These are phyloP conservation scores for Candida pseudoviswanathii DNA, from an alignment of 1,139 yeast genomes.

Conservation along the genomic window DNA sequence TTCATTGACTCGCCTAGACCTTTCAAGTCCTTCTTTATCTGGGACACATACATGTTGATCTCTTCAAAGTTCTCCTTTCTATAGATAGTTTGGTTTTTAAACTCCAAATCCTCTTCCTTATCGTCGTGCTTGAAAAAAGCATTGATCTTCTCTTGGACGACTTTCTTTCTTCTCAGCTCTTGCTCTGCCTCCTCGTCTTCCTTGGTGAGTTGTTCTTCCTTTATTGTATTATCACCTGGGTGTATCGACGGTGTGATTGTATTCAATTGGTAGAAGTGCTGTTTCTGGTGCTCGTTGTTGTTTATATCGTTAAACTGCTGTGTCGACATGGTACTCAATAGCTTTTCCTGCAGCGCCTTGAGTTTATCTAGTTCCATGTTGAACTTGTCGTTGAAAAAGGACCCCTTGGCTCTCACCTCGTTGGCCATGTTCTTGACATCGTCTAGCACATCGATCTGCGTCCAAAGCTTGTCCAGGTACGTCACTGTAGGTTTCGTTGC, in stretches of 20 bases:
- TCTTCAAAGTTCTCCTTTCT: slow-evolving; percentile 42
- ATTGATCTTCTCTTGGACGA: slow-evolving; percentile 19
- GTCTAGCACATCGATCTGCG: slow-evolving; percentile 83
- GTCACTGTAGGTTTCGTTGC: slow-evolving; percentile 54
- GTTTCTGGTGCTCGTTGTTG: slow-evolving; percentile 30
- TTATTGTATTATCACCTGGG: slow-evolving; percentile 9
- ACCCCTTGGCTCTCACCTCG: slow-evolving; percentile 52
- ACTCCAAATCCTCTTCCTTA: slow-evolving; percentile 17
- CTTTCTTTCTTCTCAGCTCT: slow-evolving; percentile 13
- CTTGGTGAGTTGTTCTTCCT: slow-evolving; percentile 10
- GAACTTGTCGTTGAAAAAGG: slow-evolving; percentile 66
- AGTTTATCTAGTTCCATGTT: slow-evolving; percentile 56
- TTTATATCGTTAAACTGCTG: slow-evolving; percentile 27
- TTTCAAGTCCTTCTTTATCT: slow-evolving; percentile 34
- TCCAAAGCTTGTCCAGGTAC: slow-evolving; percentile 78
- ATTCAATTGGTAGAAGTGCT: slow-evolving; percentile 27
- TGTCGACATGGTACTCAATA: slow-evolving; percentile 58
- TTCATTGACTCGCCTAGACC: slow-evolving; percentile 45
- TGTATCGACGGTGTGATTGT: slow-evolving; percentile 8
- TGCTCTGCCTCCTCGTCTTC: slow-evolving; percentile 13
- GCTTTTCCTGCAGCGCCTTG: slow-evolving; percentile 59
- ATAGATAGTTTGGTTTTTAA: slow-evolving; percentile 17
- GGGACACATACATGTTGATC: slow-evolving; percentile 38
- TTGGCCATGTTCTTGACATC: slow-evolving; percentile 72
- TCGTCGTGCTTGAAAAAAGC: slow-evolving; percentile 24